Evolutionary conservation across 2,329 filamentous ascomycete species (phyloP).

Genomic region (Penicillium sp.): DNA sequence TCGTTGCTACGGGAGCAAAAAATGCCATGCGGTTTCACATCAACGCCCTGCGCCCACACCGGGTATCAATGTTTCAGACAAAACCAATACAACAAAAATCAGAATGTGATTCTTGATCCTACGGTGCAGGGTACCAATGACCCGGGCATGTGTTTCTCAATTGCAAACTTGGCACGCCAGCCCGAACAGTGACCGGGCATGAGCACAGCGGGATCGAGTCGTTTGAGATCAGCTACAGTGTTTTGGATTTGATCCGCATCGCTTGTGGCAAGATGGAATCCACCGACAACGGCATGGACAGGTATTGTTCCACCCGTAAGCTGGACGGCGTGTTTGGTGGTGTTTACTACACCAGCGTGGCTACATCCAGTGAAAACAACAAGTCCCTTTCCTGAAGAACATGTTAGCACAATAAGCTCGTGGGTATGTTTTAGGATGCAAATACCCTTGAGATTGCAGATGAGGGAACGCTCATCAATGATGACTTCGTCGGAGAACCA

Average conservation of each 20-base stretch:
- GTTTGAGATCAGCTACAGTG: constrained; percentile 51
- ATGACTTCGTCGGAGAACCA: constrained; percentile 54
- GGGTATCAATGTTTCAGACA: neutral
- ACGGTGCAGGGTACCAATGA: constrained; percentile 52
- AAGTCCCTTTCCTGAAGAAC: constrained; percentile 47
- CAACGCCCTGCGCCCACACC: constrained; percentile 13
- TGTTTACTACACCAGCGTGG: constrained; percentile 56
- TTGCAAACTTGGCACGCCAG: constrained; percentile 55
- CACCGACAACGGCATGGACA: constrained; percentile 53
- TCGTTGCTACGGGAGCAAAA: constrained; percentile 16
- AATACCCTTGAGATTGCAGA: constrained; percentile 53
- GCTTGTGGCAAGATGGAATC: constrained; percentile 54
- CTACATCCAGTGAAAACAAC: constrained; percentile 58
- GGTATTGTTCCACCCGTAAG: constrained; percentile 38
- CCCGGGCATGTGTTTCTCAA: constrained; percentile 53
- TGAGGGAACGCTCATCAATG: constrained; percentile 53
- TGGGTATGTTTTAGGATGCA: neutral
- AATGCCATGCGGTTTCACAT: constrained; percentile 10
- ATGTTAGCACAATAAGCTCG: neutral
- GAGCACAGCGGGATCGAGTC: constrained; percentile 48
- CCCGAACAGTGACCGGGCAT: constrained; percentile 58
- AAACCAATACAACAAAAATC: neutral
- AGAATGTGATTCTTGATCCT: constrained; percentile 45
- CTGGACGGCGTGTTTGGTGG: constrained; percentile 47
- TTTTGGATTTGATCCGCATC: constrained; percentile 44